A percentile compares a stretch with the other conserved stretches of the same genome.
phyloP scores from a whole-genome alignment of 495 filamentous ascomycete species.

The Penicillium robsamsonii region DNA sequence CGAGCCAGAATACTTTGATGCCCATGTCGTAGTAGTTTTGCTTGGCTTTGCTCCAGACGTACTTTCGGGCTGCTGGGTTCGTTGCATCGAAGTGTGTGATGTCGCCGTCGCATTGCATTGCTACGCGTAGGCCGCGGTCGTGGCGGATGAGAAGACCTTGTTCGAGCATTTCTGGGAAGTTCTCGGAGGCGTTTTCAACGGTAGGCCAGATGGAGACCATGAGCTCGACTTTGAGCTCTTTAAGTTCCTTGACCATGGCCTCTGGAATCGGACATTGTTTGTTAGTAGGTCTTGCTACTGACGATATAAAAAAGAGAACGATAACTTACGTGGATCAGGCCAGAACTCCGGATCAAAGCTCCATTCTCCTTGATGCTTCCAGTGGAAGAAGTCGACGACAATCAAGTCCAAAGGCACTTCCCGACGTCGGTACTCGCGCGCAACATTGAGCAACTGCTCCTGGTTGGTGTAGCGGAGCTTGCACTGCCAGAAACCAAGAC shows the following conservation, averaged over 20 bases:
- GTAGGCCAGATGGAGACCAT: constrained; percentile 64
- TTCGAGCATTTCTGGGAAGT: constrained; percentile 55
- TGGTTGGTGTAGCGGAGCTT: constrained; percentile 60
- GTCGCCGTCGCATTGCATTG: constrained; percentile 53
- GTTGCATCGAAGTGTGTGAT: constrained; percentile 57
- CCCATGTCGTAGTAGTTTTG: constrained; percentile 56
- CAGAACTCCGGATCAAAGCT: constrained; percentile 56
- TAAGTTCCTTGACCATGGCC: constrained; percentile 55
- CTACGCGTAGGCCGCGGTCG: constrained; percentile 51
- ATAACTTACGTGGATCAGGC: constrained; percentile 50
- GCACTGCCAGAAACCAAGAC: constrained; percentile 62
- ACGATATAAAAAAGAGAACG: background rate
- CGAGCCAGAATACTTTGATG: constrained; percentile 60
- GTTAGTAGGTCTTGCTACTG: constrained; percentile 5
- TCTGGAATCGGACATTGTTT: constrained; percentile 22
- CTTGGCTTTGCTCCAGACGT: constrained; percentile 53
- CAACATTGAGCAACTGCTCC: constrained; percentile 53
- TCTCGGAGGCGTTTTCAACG: constrained; percentile 50
- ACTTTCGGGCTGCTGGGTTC: constrained; percentile 49
- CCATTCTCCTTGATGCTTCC: constrained; percentile 59
- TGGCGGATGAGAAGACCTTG: constrained; percentile 51
- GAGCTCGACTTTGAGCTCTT: constrained; percentile 50
- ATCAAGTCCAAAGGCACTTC: constrained; percentile 55
- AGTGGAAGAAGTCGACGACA: constrained; percentile 61
- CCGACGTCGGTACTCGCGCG: constrained; percentile 51